These are phyloP conservation scores for Anaeramoeba flamelloides DNA, from an alignment of 78 protist genomes.

Conservation along the genomic window DNA sequence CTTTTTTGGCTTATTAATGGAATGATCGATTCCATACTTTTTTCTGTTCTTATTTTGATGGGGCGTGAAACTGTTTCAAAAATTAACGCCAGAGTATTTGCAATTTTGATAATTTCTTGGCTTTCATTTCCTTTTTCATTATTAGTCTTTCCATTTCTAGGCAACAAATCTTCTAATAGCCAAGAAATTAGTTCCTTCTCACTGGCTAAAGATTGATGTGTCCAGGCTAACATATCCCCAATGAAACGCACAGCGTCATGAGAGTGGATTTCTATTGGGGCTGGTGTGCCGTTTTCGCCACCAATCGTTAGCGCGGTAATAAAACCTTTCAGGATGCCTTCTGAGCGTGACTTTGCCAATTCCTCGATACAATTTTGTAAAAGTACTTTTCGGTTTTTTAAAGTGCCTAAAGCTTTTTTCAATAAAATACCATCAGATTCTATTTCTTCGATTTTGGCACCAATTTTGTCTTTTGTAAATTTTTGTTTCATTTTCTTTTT, in stretches of 20 bases:
- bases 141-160: too few relatives aligned
- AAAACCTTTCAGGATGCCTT: constrained; percentile 3
- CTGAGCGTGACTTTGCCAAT: background rate
- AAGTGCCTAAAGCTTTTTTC: background rate
- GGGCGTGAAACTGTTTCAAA: too few relatives aligned
- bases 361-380: background rate
- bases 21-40: too few relatives aligned
- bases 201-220: constrained; percentile 34
- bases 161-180: background rate
- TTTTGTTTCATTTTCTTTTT: too few relatives aligned
- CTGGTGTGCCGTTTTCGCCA: constrained; percentile 44
- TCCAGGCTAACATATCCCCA: constrained; percentile 65
- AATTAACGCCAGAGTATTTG: too few relatives aligned
- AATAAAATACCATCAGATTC: background rate
- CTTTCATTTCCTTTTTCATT: too few relatives aligned
- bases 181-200: background rate
- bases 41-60: too few relatives aligned
- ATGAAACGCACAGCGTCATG: constrained; percentile 55
- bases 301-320: constrained; percentile 40
- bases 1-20: too few relatives aligned
- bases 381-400: background rate
- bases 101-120: too few relatives aligned
- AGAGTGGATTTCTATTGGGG: constrained; percentile 56
- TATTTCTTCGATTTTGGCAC: too few relatives aligned
- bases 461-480: too few relatives aligned